Base-by-base conservation (phyloP, 2,329 filamentous ascomycete genomes). In the Sarocladium strictum region DNA sequence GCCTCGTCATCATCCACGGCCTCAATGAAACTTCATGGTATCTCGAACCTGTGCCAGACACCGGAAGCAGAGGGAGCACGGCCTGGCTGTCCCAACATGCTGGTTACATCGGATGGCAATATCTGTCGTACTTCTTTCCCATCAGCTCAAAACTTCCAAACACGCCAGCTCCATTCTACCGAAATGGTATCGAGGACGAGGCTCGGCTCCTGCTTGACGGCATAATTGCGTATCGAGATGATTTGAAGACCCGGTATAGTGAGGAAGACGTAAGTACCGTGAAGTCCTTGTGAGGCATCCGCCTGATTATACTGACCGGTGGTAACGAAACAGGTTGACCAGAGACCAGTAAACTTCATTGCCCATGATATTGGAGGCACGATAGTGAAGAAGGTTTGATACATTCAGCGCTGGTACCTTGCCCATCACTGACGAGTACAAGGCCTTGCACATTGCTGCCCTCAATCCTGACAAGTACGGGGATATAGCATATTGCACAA, bases 321-420 rank as follows among this genome's bases (percentile, higher is more conserved):
- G n/a, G n/a, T n/a, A n/a, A n/a, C n/a, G n/a, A n/a, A n/a, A 10
- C n/a, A 52, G 49, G 49, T 29, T 5, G 24, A 35, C 14, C 17
- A 23, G 29, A 7, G 49, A 15, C 49, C 49, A 9, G 23, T 52
- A 12, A 15, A 6, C 19, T 52, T 52, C 29, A 17, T 52, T 19
- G 49, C 49, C 7, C 49, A 52, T 37, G 49, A 52, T 26, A 24
- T 52, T 21, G 49, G 49, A 21, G 49, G 49, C n/a, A 23, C 29
- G 4, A 52, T 52, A 6, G 49, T 52, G 3, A 52, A 52, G n/a
- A 52, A 52, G 32, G 49, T 38, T 37, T 7, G 21, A 23, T 9
- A 7, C 6, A 7, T 23, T 9, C 7, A 6, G 17, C 21, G 4
- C 41, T 21, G 10, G n/a, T 11, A 17, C 17, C 9, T 12, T 12